Percentiles rank a stretch among this genome's conserved stretches.
Conservation (phyloP, 495 filamentous ascomycete genomes). For the Baudoinia panamericana region DNA sequence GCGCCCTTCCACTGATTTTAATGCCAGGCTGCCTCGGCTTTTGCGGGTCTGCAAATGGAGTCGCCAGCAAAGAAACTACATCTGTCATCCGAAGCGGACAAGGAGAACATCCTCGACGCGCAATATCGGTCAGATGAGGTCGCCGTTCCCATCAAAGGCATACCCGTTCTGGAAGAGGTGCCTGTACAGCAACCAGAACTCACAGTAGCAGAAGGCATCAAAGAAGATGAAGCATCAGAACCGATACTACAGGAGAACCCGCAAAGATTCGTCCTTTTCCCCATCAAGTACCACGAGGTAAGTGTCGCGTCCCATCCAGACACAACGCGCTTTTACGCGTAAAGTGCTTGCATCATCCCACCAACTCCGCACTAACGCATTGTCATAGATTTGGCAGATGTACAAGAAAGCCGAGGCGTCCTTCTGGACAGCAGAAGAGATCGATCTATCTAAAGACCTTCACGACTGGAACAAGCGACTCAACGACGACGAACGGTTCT, state of each 20-base stretch:
- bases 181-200: constrained; percentile 34
- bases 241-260: constrained; percentile 92
- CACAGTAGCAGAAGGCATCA: constrained; percentile 38
- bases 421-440: constrained; percentile 99
- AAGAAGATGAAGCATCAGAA: constrained; percentile 65
- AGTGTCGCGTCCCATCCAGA: constrained; percentile 37
- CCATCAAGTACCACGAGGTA: constrained; percentile 99
- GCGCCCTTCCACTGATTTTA: no score
- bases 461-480: constrained; percentile 98
- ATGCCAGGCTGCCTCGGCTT: constrained; percentile 18
- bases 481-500: constrained; percentile 94
- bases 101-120: constrained; percentile 55
- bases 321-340: constrained; percentile 44
- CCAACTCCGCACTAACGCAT: constrained; percentile 21
- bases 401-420: constrained; percentile 99
- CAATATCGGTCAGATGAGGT: constrained; percentile 40
- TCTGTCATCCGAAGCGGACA: constrained; percentile 50
- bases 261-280: constrained; percentile 92
- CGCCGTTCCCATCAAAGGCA: constrained; percentile 42
- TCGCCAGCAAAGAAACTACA: constrained; percentile 82
- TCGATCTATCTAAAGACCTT: constrained; percentile 95
- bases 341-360: constrained; percentile 39
- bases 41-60: constrained; percentile 77
- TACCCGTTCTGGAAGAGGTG: constrained; percentile 39
- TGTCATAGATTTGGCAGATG: constrained; percentile 92